These are phyloP conservation scores for Fusarium caatingaense DNA, from an alignment of 2,329 filamentous ascomycete species.

Conservation along the genomic window DNA sequence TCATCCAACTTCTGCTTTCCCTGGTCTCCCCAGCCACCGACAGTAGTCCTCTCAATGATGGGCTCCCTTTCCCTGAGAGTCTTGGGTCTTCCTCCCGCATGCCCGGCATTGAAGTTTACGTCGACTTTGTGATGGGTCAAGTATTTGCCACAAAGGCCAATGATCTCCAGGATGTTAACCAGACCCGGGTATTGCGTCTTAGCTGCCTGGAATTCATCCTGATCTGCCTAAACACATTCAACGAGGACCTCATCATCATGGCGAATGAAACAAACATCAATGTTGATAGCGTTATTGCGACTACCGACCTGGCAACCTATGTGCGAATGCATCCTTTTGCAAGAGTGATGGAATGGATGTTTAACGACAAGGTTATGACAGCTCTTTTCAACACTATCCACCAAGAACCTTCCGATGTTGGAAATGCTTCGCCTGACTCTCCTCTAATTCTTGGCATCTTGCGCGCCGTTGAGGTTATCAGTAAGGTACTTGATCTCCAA, in stretches of 20 bases:
- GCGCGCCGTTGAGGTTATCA: conserved; percentile 85
- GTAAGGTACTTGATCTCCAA: conserved; percentile 85
- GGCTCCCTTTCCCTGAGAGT: conserved; percentile 86
- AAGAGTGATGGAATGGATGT: conserved; percentile 97
- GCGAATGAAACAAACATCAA: conserved; percentile 81
- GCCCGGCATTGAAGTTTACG: conserved; percentile 89
- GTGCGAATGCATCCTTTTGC: conserved; percentile 91
- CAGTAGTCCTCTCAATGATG: conserved; percentile 74
- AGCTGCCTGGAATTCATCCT: conserved; percentile 87
- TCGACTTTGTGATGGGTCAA: conserved; percentile 88
- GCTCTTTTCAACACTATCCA: conserved; percentile 83
- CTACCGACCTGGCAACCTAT: conserved; percentile 82
- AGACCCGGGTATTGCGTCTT: conserved; percentile 78
- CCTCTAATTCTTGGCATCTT: conserved; percentile 83
- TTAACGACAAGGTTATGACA: conserved; percentile 88
- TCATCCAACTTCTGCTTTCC: conserved; percentile 80
- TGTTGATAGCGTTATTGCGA: conserved; percentile 79
- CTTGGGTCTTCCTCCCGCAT: conserved; percentile 80
- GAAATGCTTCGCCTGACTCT: conserved; percentile 79
- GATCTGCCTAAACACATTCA: conserved; percentile 85
- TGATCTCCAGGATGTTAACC: conserved; percentile 73
- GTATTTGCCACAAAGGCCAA: conserved; percentile 76
- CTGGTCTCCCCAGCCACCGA: conserved; percentile 75
- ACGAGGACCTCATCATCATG: conserved; percentile 90
- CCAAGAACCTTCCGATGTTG: conserved; percentile 78